Conservation (phyloP, 2,329 filamentous ascomycete species). For the Phyllosticta paracitricarpa region DNA sequence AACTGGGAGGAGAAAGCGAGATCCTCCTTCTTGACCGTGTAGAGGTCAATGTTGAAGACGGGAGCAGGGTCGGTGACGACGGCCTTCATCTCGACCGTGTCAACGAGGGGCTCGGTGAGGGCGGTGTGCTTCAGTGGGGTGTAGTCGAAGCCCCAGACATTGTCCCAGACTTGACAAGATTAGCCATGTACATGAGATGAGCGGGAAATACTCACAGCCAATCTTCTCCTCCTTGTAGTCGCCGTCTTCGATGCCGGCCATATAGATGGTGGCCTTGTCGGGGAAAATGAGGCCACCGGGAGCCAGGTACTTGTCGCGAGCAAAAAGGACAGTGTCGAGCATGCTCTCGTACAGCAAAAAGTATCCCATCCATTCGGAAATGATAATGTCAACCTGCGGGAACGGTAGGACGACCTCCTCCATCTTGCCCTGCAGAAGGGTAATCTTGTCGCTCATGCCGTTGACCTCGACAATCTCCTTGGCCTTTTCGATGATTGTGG, state of each 20-base stretch:
- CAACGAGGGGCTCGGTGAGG: constrained; percentile 89
- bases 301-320: constrained; percentile 77
- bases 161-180: constrained; percentile 75
- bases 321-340: constrained; percentile 96
- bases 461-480: constrained; percentile 88
- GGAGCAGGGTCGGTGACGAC: constrained; percentile 84
- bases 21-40: constrained; percentile 76
- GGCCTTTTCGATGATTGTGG: constrained; percentile 98
- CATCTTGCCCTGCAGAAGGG: constrained; percentile 98
- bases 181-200: constrained; percentile 11
- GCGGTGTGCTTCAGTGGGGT: constrained; percentile 86
- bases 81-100: constrained; percentile 95
- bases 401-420: constrained; percentile 92
- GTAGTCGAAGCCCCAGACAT: constrained; percentile 97
- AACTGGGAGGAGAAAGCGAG: constrained; percentile 77
- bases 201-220: constrained; percentile 59
- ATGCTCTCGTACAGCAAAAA: constrained; percentile 98
- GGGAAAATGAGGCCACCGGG: constrained; percentile 93
- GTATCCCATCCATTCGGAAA: constrained; percentile 99
- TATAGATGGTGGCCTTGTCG: constrained; percentile 95
- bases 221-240: constrained; percentile 99
- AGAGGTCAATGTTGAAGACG: constrained; percentile 83
- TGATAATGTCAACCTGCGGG: constrained; percentile 97
- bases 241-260: constrained; percentile 94
- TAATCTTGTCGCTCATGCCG: constrained; percentile 91